Percentiles rank a stretch among this genome's conserved stretches.
Evolutionary conservation across 108 stramenopile genomes (phyloP).

Genomic region (Aurantiochytrium sp.): DNA sequence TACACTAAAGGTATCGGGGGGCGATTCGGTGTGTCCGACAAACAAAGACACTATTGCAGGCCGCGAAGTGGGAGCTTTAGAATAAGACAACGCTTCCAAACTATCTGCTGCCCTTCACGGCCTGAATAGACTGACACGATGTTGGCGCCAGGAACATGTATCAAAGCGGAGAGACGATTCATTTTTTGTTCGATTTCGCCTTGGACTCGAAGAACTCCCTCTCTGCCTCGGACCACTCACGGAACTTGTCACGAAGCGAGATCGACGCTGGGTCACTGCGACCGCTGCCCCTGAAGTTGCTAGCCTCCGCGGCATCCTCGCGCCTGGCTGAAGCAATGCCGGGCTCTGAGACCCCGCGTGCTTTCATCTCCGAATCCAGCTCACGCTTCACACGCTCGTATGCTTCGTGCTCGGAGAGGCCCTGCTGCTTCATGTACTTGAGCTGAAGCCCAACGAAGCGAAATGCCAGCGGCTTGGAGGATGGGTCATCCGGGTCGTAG

Average conservation of each 20-base stretch:
- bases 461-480: background rate
- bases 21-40: too few relatives aligned
- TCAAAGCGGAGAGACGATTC: too few relatives aligned
- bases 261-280: background rate
- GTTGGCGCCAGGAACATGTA: too few relatives aligned
- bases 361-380: background rate
- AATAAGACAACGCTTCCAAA: too few relatives aligned
- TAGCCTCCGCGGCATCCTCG: background rate
- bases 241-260: background rate
- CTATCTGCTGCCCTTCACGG: too few relatives aligned
- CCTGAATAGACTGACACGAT: too few relatives aligned
- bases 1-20: too few relatives aligned
- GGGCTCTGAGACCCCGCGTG: too few relatives aligned
- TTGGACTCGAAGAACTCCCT: background rate
- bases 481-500: background rate
- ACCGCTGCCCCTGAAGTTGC: too few relatives aligned
- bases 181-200: background rate
- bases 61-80: too few relatives aligned
- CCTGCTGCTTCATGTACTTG: conserved; percentile 13
- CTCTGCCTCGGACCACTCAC: conserved; percentile 3
- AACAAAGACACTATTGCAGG: too few relatives aligned
- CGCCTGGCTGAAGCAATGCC: too few relatives aligned
- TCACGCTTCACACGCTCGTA: background rate
- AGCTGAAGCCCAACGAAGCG: background rate
- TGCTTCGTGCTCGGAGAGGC: background rate